phyloP scores from a whole-genome alignment of 2,329 filamentous ascomycete genomes.

The Monilinia fructicola region DNA sequence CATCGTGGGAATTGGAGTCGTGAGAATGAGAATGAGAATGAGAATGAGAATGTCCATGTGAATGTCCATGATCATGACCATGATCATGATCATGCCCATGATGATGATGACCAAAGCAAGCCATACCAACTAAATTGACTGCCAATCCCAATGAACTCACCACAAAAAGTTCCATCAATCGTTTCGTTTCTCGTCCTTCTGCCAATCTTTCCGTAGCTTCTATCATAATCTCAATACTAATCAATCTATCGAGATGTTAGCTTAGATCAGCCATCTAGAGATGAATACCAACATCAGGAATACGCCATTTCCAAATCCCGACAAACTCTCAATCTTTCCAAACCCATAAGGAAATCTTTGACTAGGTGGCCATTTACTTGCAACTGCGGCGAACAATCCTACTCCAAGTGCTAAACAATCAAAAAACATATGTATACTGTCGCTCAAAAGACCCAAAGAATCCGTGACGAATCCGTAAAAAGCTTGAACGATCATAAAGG shows the following conservation, averaged over 20 bases:
- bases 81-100: constrained; percentile 41
- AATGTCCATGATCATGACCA: constrained; percentile 37
- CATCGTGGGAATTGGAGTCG: constrained; percentile 6
- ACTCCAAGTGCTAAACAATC: constrained; percentile 92
- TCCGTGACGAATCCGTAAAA: constrained; percentile 93
- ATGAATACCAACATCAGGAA: constrained; percentile 72
- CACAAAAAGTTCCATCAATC: constrained; percentile 81
- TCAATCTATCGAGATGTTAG: constrained; percentile 58
- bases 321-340: constrained; percentile 93
- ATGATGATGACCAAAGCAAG: constrained; percentile 45
- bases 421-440: constrained; percentile 99
- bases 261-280: not conserved
- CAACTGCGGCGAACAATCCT: constrained; percentile 85
- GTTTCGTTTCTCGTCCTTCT: constrained; percentile 79
- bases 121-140: constrained; percentile 88
- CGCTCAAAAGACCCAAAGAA: constrained; percentile 89
- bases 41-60: constrained; percentile 41
- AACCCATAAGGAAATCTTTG: constrained; percentile 90
- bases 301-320: constrained; percentile 93
- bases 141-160: constrained; percentile 83
- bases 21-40: constrained; percentile 38
- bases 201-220: constrained; percentile 87
- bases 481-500: constrained; percentile 91
- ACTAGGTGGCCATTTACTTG: constrained; percentile 95
- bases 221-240: constrained; percentile 93